phyloP scores from a whole-genome alignment of 2,329 filamentous ascomycete genomes.

The Monosporascus sp. region DNA sequence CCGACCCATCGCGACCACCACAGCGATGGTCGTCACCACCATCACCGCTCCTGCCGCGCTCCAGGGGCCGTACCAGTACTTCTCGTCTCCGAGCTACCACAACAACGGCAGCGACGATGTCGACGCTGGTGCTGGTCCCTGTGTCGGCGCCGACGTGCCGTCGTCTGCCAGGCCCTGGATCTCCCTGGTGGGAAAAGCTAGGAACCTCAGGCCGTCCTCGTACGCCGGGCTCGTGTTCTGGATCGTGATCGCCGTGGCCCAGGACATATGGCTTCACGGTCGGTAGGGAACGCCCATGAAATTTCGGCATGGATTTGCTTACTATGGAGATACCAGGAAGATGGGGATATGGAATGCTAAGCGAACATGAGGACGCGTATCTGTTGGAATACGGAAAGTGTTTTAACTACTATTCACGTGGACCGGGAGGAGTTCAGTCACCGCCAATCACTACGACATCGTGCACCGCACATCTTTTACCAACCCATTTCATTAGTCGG shows the following conservation, averaged over 20 bases:
- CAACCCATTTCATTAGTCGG: too few species aligned
- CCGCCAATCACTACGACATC: too few species aligned
- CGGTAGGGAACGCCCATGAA: background rate
- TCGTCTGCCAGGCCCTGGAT: slow-evolving; percentile 16
- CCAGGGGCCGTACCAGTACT: too few species aligned
- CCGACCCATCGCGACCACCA: background rate
- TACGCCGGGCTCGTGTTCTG: slow-evolving; percentile 23
- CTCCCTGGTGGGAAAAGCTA: slow-evolving; percentile 14
- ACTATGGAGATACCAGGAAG: too few species aligned
- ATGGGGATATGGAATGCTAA: too few species aligned
- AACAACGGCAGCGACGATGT: slow-evolving; percentile 15
- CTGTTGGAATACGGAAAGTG: too few species aligned
- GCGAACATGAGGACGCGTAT: too few species aligned
- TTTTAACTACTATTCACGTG: too few species aligned
- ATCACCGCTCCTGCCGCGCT: background rate
- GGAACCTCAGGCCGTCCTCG: slow-evolving; percentile 4
- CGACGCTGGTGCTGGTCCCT: slow-evolving; percentile 11
- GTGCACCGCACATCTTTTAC: too few species aligned
- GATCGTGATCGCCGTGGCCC: slow-evolving; percentile 16
- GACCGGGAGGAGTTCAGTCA: too few species aligned
- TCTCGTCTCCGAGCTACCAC: background rate
- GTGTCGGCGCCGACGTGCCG: slow-evolving; percentile 7
- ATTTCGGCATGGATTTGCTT: too few species aligned
- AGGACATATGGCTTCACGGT: slow-evolving; percentile 10
- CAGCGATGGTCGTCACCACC: background rate